A percentile compares a stretch with the other conserved stretches of the same genome.
These are phyloP conservation scores for Hydnomerulius pinastri DNA, from an alignment of 768 basidiomycete species.

Conservation along the genomic window DNA sequence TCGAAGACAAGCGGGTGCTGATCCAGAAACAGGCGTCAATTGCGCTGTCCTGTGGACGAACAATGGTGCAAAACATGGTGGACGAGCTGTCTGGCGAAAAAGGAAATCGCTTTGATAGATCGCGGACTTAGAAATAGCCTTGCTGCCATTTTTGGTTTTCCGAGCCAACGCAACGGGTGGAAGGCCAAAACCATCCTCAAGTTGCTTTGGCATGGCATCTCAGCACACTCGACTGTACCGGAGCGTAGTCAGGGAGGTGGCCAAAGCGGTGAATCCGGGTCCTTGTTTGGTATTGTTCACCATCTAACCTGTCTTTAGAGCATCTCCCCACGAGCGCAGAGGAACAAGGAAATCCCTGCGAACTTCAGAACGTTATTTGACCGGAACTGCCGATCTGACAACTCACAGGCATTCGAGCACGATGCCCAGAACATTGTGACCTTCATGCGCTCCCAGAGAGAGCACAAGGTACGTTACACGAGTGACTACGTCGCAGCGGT, in stretches of 20 bases:
- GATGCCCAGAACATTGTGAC: constrained; percentile 62
- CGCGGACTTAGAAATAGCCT: not conserved
- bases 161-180: not conserved
- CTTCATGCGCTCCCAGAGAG: constrained; percentile 72
- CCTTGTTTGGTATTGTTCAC: not conserved
- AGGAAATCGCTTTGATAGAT: constrained; percentile 14
- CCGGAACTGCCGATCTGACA: constrained; percentile 29
- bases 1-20: not conserved
- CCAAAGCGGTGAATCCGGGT: constrained; percentile 22
- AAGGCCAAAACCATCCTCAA: not conserved
- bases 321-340: constrained; percentile 32
- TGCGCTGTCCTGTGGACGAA: constrained; percentile 9
- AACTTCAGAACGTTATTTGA: constrained; percentile 60
- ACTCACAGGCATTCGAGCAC: constrained; percentile 33
- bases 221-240: constrained; percentile 26
- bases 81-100: constrained; percentile 12
- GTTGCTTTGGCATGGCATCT: constrained; percentile 27
- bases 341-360: constrained; percentile 45
- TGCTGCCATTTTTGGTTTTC: no score
- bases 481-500: not conserved
- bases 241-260: constrained; percentile 30
- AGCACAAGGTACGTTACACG: constrained; percentile 71
- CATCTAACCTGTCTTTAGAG: constrained; percentile 33
- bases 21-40: constrained; percentile 10
- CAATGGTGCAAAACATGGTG: constrained; percentile 17